Base-by-base conservation (phyloP, 1,284 basidiomycete species). In the Testicularia cyperi region DNA sequence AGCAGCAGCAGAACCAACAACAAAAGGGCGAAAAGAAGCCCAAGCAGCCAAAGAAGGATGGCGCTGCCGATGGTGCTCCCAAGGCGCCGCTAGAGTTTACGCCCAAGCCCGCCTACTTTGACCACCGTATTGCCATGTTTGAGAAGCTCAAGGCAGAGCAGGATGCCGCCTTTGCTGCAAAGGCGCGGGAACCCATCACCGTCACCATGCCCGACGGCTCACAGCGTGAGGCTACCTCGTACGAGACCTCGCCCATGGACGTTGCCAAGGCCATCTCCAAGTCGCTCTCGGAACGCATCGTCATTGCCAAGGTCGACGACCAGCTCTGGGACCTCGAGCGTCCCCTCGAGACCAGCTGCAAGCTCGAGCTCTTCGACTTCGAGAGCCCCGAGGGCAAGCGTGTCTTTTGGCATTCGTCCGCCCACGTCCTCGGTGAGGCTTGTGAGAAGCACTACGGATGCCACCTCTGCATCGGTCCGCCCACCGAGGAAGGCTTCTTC, bases 361-460 rank as follows among this genome's bases (percentile, higher is more conserved):
- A 84, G 64, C 82, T 99, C 32, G 86, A 92, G 65, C 77, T 99
- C 18, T 83, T 98, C 42, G 90, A 96, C 79, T 99, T 98, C 73
- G 91, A 97, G 40, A 85, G 92, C 61, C 87, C 88, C 8, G 92
- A 97, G 82, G 94, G 92, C 20, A 74, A 74, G 57, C 58, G 70
- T 27, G 95, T 98, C 25, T 99, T 98, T 81, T 99, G 95, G 95
- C 95, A 98, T 77, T 97, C 94, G 19, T 97, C 92, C 10, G 95
- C 95, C 0, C 95, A 98, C 79, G 92, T 98, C 44, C 83, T 99
- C n/a, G 95, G 95, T 40, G 95, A 99, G 80, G 89, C 95, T 33
- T 86, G 91, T 32, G 95, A 99, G 78, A 84, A 89, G 52, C 91
- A 95, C 78, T 96, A 97, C 77, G 94, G 94, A 31, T 96, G 92